Conservation (phyloP, 768 basidiomycete species). For the Leccinellum albellum region DNA sequence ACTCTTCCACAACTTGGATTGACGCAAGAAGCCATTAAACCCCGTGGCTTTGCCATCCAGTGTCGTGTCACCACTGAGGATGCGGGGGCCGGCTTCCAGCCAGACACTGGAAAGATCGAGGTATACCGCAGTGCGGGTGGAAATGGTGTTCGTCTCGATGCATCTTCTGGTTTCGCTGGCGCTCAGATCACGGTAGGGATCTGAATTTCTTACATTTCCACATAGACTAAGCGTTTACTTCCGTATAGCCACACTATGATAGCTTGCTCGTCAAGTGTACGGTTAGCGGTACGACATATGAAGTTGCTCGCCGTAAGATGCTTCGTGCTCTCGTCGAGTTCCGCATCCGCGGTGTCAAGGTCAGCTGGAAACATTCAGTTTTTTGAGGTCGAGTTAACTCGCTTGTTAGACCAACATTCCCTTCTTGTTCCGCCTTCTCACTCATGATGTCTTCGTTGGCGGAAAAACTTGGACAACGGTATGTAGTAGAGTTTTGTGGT, state of each 20-base stretch:
- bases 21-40: conserved; percentile 92
- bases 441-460: conserved; percentile 92
- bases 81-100: conserved; percentile 87
- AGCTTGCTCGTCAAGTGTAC: conserved; percentile 95
- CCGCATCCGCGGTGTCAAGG: conserved; percentile 98
- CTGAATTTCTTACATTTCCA: neutral
- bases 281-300: conserved; percentile 95
- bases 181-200: conserved; percentile 90
- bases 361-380: conserved; percentile 17
- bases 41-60: conserved; percentile 96
- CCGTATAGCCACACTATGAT: conserved; percentile 88
- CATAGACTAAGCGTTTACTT: neutral
- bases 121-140: conserved; percentile 99
- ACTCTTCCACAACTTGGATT: conserved; percentile 93
- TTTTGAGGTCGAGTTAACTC: neutral
- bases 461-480: conserved; percentile 99
- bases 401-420: conserved; percentile 87
- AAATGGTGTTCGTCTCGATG: conserved; percentile 95
- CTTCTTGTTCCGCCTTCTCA: conserved; percentile 96
- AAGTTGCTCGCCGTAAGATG: conserved; percentile 98
- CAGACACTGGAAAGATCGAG: conserved; percentile 98
- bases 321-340: conserved; percentile 99
- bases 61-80: conserved; percentile 99
- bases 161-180: conserved; percentile 95
- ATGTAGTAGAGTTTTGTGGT: conserved; percentile 19